Percentiles rank a stretch among this genome's conserved stretches.
phyloP scores from a whole-genome alignment of 1,284 basidiomycete genomes.

The Mixia osmundae region DNA sequence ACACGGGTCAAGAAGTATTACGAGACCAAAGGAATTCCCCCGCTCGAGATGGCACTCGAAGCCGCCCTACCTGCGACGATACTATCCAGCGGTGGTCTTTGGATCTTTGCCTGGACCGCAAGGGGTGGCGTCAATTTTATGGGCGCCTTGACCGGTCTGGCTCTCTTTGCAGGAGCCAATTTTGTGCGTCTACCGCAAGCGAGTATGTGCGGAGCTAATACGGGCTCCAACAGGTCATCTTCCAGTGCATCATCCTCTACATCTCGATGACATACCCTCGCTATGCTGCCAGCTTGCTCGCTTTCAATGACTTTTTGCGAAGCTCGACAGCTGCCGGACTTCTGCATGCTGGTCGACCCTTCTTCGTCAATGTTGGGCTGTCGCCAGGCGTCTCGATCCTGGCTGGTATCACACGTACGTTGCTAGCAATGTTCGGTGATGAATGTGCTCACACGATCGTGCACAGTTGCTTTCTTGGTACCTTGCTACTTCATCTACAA shows the following conservation, averaged over 20 bases:
- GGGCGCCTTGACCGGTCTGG: conserved; percentile 9
- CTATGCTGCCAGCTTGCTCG: conserved; percentile 12
- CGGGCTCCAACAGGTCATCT: background rate
- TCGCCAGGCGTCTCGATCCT: conserved; percentile 4
- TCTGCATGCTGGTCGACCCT: conserved; percentile 6
- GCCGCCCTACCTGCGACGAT: background rate
- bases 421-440: too few relatives aligned
- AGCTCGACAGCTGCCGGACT: conserved; percentile 6
- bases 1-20: conserved; percentile 10
- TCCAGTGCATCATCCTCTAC: conserved; percentile 7
- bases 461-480: too few relatives aligned
- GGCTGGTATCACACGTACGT: conserved; percentile 1
- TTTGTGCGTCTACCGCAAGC: background rate
- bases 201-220: background rate
- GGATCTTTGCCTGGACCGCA: conserved; percentile 12
- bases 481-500: background rate
- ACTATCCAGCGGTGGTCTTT: conserved; percentile 1
- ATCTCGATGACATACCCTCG: conserved; percentile 4
- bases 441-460: too few relatives aligned
- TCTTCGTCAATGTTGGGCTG: conserved; percentile 6
- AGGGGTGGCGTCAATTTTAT: conserved; percentile 7
- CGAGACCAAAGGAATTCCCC: conserved; percentile 8
- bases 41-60: conserved; percentile 9
- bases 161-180: conserved; percentile 2
- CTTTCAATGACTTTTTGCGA: conserved; percentile 14